Evolutionary conservation across 495 filamentous ascomycete genomes (phyloP).

Genomic region (Platismatia glauca): DNA sequence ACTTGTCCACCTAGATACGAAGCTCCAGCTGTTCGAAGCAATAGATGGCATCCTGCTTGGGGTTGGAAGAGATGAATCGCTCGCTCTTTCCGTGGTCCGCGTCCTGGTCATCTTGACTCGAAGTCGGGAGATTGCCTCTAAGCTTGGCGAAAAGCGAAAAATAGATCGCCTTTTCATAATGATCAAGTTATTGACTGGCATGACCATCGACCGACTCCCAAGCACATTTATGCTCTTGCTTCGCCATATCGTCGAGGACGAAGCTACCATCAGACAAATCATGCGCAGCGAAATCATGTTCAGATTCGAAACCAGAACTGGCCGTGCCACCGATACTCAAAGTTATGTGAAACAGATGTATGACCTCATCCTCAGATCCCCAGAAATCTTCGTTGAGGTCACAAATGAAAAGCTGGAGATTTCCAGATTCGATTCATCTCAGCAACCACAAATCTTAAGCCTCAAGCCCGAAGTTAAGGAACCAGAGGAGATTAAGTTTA

Average conservation of each 20-base stretch:
- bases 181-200: conserved; percentile 79
- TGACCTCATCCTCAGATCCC: conserved; percentile 73
- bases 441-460: conserved; percentile 50
- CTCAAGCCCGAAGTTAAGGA: conserved; percentile 43
- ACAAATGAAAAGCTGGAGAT: conserved; percentile 78
- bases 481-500: conserved; percentile 27
- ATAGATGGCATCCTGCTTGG: conserved; percentile 75
- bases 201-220: conserved; percentile 64
- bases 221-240: conserved; percentile 79
- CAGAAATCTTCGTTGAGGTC: conserved; percentile 84
- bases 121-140: conserved; percentile 59
- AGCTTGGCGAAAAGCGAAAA: conserved; percentile 77
- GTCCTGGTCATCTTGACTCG: conserved; percentile 88
- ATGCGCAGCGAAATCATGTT: conserved; percentile 85
- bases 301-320: conserved; percentile 56
- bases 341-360: conserved; percentile 69
- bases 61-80: conserved; percentile 73
- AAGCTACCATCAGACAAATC: conserved; percentile 78
- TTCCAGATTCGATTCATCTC: conserved; percentile 46
- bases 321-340: conserved; percentile 57
- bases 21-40: conserved; percentile 59
- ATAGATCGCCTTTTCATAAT: conserved; percentile 87
- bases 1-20: conserved; percentile 57
- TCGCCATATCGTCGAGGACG: conserved; percentile 90
- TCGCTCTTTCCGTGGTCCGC: conserved; percentile 75